Conservation (phyloP, 148 eudicot species). For the Chenopodium formosanum region DNA sequence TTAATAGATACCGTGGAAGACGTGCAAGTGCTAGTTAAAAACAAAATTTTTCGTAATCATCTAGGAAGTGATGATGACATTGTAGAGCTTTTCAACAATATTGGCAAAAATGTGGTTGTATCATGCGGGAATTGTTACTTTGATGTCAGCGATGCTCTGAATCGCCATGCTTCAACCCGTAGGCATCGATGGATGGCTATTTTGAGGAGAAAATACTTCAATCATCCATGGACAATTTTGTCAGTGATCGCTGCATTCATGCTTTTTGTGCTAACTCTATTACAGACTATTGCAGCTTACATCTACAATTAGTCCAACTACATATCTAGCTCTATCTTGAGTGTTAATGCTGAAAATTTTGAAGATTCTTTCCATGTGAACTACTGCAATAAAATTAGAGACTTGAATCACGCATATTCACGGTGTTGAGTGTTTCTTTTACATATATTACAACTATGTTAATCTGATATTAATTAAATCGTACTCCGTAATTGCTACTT, state of each 20-base stretch:
- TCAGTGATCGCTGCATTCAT: constrained; percentile 25
- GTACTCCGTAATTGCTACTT: too few relatives aligned
- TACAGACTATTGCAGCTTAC: constrained; percentile 5
- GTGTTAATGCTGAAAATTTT: too few relatives aligned
- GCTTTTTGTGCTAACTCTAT: constrained; percentile 25
- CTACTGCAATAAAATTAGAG: too few relatives aligned
- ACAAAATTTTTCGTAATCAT: constrained; percentile 24
- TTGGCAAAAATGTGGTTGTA: neutral
- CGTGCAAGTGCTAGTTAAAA: constrained; percentile 26
- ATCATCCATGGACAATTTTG: constrained; percentile 29
- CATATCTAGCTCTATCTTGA: too few relatives aligned
- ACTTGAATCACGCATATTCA: too few relatives aligned
- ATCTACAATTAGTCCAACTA: too few relatives aligned
- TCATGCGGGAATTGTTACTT: neutral
- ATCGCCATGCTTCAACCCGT: constrained; percentile 16
- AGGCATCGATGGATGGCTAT: constrained; percentile 24
- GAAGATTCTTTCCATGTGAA: too few relatives aligned
- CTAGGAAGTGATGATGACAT: constrained; percentile 22
- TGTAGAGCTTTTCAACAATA: constrained; percentile 19
- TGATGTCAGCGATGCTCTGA: constrained; percentile 5
- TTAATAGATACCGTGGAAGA: constrained; percentile 28
- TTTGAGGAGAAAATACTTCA: too few relatives aligned
- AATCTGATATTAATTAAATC: too few relatives aligned
- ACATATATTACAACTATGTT: too few relatives aligned
- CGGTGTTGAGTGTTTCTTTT: too few relatives aligned